phyloP scores from a whole-genome alignment of 139 green algal genomes.

The Coccomyxa sp. region DNA sequence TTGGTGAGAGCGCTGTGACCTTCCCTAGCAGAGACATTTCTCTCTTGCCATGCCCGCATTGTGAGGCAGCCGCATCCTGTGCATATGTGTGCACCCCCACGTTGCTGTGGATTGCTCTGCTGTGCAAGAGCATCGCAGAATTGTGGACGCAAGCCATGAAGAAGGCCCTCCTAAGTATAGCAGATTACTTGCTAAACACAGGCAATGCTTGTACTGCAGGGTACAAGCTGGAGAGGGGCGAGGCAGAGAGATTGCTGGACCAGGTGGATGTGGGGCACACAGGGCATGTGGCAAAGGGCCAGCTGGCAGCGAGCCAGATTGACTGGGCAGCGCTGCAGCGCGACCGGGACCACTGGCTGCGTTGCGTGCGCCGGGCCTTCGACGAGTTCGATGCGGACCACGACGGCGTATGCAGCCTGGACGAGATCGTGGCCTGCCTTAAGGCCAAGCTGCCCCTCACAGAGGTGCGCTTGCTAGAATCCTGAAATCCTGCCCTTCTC shows the following conservation, averaged over 20 bases:
- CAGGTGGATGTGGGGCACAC: constrained; percentile 13
- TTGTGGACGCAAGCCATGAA: no score
- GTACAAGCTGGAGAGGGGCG: constrained; percentile 16
- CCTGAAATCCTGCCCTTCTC: neutral
- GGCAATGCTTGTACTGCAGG: no score
- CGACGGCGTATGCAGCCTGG: constrained; percentile 7
- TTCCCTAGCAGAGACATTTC: no score
- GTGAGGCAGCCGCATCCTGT: no score
- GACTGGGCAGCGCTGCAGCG: constrained; percentile 15
- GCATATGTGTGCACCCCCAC: no score
- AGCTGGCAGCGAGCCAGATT: constrained; percentile 31
- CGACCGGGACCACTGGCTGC: constrained; percentile 10
- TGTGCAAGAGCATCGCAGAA: no score
- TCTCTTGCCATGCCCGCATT: neutral
- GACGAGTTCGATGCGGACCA: constrained; percentile 17
- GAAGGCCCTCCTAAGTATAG: no score
- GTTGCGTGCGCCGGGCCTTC: constrained; percentile 9
- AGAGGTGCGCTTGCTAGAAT: constrained; percentile 4
- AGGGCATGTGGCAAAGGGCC: constrained; percentile 22
- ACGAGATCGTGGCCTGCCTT: constrained; percentile 15
- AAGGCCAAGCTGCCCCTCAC: constrained; percentile 12
- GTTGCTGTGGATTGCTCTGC: no score
- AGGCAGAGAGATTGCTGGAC: constrained; percentile 10
- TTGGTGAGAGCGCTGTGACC: neutral
- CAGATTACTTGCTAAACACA: no score